Base-by-base conservation (phyloP, 2,329 filamentous ascomycete species). In the Neoascochyta sp. region DNA sequence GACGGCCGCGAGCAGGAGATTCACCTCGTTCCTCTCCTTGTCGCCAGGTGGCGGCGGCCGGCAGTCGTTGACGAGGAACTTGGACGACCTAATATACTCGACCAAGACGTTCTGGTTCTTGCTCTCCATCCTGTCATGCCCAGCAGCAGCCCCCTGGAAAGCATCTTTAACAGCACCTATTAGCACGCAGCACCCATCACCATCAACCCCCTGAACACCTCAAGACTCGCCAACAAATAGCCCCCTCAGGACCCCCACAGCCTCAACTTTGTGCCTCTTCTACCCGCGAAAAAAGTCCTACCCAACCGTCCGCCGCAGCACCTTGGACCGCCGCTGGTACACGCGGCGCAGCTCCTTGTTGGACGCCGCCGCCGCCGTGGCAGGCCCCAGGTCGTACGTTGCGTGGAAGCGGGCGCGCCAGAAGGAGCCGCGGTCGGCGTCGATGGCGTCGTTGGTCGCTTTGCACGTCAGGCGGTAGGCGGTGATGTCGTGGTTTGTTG, bases 331-430 rank as follows among this genome's bases (percentile, higher is more conserved):
- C 6, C 23, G 24, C 44, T 64, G 52, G 39, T 71, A 71, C 23
- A 52, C 24, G 6, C 45, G 50, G 35, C 56, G 62, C 33, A 68
- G 44, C 5, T 60, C 42, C 7, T 41, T 26, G 29, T 62, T 59
- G 24, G 51, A 22, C 15, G 25, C 29, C 27, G 42, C 36, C 1
- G 36, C 19, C 4, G 37, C 39, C 27, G 43, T 34, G 17, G 73
- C 71, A n/a, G n/a, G n/a, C n/a, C n/a, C n/a, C n/a, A n/a, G n/a
- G n/a, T n/a, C n/a, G 40, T 66, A 76, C 15, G 34, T 54, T 13
- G 52, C 32, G 9, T 58, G 47, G 42, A 71, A 76, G 11, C 56
- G 61, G 20, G 47, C 40, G 19, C 67, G 64, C 73, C 73, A 76
- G 46, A 74, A 69, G 5, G 63, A 66, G 14, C 43, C 33, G 7